Evolutionary conservation across 1,284 basidiomycete species (phyloP).

Genomic region (Puccinia hordei): DNA sequence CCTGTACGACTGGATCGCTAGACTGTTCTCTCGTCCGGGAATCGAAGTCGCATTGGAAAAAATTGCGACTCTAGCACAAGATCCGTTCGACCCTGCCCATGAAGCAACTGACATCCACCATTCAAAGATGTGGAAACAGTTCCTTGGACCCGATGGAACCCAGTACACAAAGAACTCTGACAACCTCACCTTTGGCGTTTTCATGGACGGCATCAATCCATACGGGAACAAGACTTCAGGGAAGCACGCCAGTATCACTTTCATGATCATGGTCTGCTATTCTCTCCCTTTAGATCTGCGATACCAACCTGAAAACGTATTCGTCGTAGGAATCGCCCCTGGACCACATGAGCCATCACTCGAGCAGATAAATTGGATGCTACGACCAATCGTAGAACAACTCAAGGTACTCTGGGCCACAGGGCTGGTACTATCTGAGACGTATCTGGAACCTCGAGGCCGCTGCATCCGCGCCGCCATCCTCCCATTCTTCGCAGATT

Average conservation of each 20-base stretch:
- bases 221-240: constrained; percentile 4
- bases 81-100: constrained; percentile 16
- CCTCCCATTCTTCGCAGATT: constrained; percentile 51
- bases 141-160: constrained; percentile 18
- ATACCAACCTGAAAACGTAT: constrained; percentile 60
- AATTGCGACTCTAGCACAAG: neutral
- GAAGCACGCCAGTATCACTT: constrained; percentile 30
- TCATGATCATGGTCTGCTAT: constrained; percentile 32
- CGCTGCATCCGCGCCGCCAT: constrained; percentile 57
- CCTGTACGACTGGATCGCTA: constrained; percentile 27
- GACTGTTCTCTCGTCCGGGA: constrained; percentile 17
- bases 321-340: constrained; percentile 60
- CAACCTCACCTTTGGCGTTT: constrained; percentile 36
- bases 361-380: constrained; percentile 57
- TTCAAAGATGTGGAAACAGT: constrained; percentile 34
- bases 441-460: constrained; percentile 50
- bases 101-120: constrained; percentile 34
- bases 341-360: constrained; percentile 53
- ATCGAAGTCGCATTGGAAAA: constrained; percentile 26
- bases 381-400: constrained; percentile 57
- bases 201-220: constrained; percentile 20
- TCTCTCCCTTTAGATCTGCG: constrained; percentile 57
- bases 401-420: constrained; percentile 51
- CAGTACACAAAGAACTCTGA: constrained; percentile 13
- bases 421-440: constrained; percentile 11